These are phyloP conservation scores for Krasilnikovozyma curviuscula DNA, from an alignment of 768 basidiomycete species.

Conservation along the genomic window DNA sequence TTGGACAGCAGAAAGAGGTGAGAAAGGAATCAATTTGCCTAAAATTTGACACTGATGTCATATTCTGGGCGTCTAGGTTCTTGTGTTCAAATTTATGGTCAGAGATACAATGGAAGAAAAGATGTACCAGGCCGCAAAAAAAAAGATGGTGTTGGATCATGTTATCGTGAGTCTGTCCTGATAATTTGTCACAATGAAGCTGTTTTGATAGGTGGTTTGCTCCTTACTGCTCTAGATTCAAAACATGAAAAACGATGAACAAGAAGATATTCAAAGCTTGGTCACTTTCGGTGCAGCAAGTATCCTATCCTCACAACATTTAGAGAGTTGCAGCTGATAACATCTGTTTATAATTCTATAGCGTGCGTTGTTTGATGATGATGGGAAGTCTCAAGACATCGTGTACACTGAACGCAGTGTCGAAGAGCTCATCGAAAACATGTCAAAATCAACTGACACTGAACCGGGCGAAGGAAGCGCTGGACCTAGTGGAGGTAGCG, in stretches of 20 bases:
- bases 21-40: too few relatives aligned
- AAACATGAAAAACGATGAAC: constrained; percentile 70
- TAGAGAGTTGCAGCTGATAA: neutral
- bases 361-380: constrained; percentile 50
- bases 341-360: neutral
- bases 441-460: constrained; percentile 54
- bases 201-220: constrained; percentile 5
- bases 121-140: constrained; percentile 82
- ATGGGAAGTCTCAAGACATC: constrained; percentile 28
- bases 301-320: neutral
- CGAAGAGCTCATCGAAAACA: constrained; percentile 48
- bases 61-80: constrained; percentile 23
- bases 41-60: too few relatives aligned
- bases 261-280: constrained; percentile 57
- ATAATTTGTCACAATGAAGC: constrained; percentile 10
- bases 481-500: constrained; percentile 31
- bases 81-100: constrained; percentile 91
- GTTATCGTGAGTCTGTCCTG: constrained; percentile 43
- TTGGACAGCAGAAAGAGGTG: constrained; percentile 77
- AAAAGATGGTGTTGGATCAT: constrained; percentile 84
- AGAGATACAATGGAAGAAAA: constrained; percentile 87
- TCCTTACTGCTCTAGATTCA: constrained; percentile 28
- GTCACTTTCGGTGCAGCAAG: constrained; percentile 3
- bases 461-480: constrained; percentile 18
- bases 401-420: constrained; percentile 64